Evolutionary conservation across 768 basidiomycete genomes (phyloP).

Genomic region (Psilocybe sp.): DNA sequence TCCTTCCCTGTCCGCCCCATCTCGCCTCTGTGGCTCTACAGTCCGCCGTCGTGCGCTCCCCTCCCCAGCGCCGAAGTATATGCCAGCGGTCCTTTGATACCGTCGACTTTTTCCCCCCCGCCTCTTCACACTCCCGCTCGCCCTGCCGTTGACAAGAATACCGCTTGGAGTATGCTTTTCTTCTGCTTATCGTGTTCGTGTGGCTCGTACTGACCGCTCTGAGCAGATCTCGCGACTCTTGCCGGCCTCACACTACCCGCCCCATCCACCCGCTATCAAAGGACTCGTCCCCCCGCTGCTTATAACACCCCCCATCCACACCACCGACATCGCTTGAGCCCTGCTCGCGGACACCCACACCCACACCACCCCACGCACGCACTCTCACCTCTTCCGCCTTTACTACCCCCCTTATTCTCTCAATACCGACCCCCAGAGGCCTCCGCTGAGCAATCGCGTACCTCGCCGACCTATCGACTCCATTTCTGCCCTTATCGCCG

Average conservation of each 20-base stretch:
- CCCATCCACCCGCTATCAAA: slow-evolving; percentile 15
- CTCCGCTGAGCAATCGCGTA: slow-evolving; percentile 48
- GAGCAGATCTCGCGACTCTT: slow-evolving; percentile 90
- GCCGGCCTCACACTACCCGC: slow-evolving; percentile 66
- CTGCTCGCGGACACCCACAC: slow-evolving; percentile 50
- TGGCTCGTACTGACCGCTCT: neutral
- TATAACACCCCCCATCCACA: slow-evolving; percentile 28
- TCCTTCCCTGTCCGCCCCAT: too few species aligned
- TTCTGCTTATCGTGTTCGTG: neutral
- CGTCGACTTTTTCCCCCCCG: slow-evolving; percentile 6
- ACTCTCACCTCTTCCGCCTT: slow-evolving; percentile 6
- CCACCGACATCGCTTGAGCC: slow-evolving; percentile 56
- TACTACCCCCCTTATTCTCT: too few species aligned
- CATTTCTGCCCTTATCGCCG: neutral
- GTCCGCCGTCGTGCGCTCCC: neutral
- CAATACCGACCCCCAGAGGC: slow-evolving; percentile 23
- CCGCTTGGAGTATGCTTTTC: slow-evolving; percentile 25
- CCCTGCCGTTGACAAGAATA: slow-evolving; percentile 26
- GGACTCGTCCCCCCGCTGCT: slow-evolving; percentile 12
- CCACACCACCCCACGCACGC: neutral
- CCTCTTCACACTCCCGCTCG: slow-evolving; percentile 8
- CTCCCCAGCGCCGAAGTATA: neutral
- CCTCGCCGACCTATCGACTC: slow-evolving; percentile 9
- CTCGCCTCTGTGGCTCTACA: too few species aligned
- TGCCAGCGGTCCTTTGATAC: slow-evolving; percentile 20